Conservation (phyloP, 139 green algal genomes). For the Nannochloris sp. region DNA sequence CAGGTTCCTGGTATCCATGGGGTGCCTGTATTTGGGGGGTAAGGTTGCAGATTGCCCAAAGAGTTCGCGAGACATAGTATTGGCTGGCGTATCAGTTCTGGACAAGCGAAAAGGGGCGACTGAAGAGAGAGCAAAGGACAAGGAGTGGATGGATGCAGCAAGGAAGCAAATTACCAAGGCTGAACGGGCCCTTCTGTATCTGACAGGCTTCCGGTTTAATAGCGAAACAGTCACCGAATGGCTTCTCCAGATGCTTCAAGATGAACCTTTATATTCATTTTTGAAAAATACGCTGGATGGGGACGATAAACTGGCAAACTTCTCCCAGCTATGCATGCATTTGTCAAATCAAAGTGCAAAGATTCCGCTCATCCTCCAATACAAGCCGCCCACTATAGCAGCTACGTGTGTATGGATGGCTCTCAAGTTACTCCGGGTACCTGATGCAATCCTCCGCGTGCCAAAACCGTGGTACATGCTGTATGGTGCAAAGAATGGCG, state of each 20-base stretch:
- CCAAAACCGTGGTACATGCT: not conserved
- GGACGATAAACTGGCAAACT: not conserved
- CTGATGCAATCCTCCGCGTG: not conserved
- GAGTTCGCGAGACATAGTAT: conserved; percentile 50
- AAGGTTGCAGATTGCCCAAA: conserved; percentile 82
- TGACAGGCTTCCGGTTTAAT: conserved; percentile 25
- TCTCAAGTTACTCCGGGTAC: conserved; percentile 11
- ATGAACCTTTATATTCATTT: conserved; percentile 7
- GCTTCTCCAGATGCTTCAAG: conserved; percentile 5
- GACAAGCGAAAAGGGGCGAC: not conserved
- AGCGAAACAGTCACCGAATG: not conserved
- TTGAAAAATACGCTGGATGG: not conserved
- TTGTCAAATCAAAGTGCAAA: conserved; percentile 12
- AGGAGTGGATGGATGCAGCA: not conserved
- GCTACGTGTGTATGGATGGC: conserved; percentile 25
- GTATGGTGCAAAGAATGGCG: not conserved
- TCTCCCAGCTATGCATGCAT: conserved; percentile 3
- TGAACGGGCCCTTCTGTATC: conserved; percentile 39
- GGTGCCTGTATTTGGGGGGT: conserved; percentile 75
- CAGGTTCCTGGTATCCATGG: conserved; percentile 59
- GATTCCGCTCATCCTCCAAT: conserved; percentile 17
- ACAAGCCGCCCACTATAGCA: conserved; percentile 4
- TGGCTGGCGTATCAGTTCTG: not conserved
- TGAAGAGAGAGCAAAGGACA: no score
- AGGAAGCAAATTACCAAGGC: conserved; percentile 22